Evolutionary conservation across 1,139 yeast genomes (phyloP).

Genomic region (Zhuliangozyma parablackwelliae): DNA sequence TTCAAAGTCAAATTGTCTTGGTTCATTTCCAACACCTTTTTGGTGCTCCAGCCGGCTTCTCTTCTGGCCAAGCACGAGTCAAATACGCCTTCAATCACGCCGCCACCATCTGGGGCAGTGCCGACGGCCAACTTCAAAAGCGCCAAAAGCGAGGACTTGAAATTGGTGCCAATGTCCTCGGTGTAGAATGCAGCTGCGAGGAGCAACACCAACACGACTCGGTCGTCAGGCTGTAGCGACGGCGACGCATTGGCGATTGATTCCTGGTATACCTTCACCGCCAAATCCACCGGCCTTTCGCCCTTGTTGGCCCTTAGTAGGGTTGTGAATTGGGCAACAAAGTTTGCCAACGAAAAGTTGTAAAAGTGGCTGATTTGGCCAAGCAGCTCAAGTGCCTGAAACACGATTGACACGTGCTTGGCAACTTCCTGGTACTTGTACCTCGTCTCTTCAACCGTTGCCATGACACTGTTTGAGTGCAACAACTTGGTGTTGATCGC

Average conservation of each 20-base stretch:
- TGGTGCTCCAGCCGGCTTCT: conserved; percentile 3
- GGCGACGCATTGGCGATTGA: conserved; percentile 44
- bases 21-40: conserved; percentile 9
- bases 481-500: conserved; percentile 50
- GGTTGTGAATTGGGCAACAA: conserved; percentile 34
- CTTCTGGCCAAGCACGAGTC: conserved; percentile 7
- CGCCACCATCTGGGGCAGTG: too few species aligned
- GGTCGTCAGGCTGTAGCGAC: conserved; percentile 50
- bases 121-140: conserved; percentile 3
- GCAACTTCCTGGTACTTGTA: conserved; percentile 52
- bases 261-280: conserved; percentile 38
- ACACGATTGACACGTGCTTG: conserved; percentile 48
- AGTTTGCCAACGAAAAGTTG: conserved; percentile 51
- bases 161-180: conserved; percentile 23
- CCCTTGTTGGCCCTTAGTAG: conserved; percentile 26
- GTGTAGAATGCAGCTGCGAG: conserved; percentile 27
- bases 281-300: conserved; percentile 20
- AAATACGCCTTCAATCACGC: conserved; percentile 1
- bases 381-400: conserved; percentile 38
- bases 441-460: conserved; percentile 46
- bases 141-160: conserved; percentile 11
- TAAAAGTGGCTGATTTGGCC: conserved; percentile 49
- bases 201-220: conserved; percentile 39
- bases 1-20: conserved; percentile 17
- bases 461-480: conserved; percentile 53